Base-by-base conservation (phyloP, 1,139 yeast species). In the Geotrichum armillariae region DNA sequence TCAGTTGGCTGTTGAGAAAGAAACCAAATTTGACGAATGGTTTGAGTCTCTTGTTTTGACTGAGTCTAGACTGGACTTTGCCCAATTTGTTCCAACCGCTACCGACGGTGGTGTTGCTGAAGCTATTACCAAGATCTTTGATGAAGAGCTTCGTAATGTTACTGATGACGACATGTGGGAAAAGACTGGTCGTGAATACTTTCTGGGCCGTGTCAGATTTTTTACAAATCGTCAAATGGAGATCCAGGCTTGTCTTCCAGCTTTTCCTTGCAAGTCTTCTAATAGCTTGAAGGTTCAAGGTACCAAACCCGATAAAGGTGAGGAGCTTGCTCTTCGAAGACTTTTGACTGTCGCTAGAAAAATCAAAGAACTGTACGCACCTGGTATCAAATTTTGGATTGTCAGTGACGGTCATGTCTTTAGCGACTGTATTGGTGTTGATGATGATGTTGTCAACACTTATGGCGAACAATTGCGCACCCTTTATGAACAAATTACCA, bases 341-440 rank as follows among this genome's bases (percentile, higher is more conserved):
- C 44, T 52, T 4, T 31, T 48, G 17, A 34, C 38, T 5, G 46
- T 52, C 42, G 43, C 50, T 23, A 37, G 43, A 18, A 29, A 42
- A 40, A 43, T 52, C 18, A 38, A 45, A 23, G 31, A 45, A 3
- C 20, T 48, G 4, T 52, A 52, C 27, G 16, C 52, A 4, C 54
- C 54, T 18, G 54, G 54, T 22, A 46, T 52, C 20, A 48, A 46
- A 38, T 32, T 52, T 32, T 48, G 54, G 54, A 46, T 52, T 52
- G 54, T 52, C 7, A 48, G 52, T 23, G 54, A 52, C 27, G 54
- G 54, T 5, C 54, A 52, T 32, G 54, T 52, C 16, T 52, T 52
- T 25, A 52, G 54, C 18, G 54, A 52, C 41, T 52, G 54, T 35
- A 52, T 52, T 40, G 54, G 54, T 6, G 54, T 48, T 39, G 52